Evolutionary conservation across 164 flowering plant species (phyloP), one percentile per base, ranked within the genome.

Genomic region (Berberis vulgaris): DNA sequence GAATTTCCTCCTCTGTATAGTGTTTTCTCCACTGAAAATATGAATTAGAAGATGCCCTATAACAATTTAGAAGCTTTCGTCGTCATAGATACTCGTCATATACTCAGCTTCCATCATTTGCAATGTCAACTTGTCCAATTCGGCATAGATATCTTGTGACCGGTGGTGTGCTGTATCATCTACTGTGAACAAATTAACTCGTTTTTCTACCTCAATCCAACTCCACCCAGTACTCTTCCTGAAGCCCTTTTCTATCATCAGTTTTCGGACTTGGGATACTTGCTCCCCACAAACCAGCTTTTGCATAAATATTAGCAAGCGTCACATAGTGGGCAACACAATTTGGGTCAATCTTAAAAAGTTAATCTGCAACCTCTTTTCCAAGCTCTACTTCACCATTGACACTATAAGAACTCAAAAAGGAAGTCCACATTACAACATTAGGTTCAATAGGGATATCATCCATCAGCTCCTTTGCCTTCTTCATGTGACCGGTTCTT

Each of bases 381-480:
- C 80, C 84, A 53, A 77, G 78, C 56, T 79, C 77, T 54, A 76
- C 64, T 50, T 77, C 82, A 40, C 80, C 77, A 68, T 74, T 59
- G 46, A 69, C 66, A 60, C 67, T 79, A 69, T 84, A 82, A 41
- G 77, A 77, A 67, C 80, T 74, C 71, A 78, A 73, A 53, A 81
- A 74, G 12, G 87, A 78, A 65, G 74, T 70, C 84, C 74, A 77
- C 60, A 80, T 77, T 8, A 78, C 77, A 53, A 64, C 64, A 71
- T 79, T 76, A 26, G 86, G 79, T 26, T 72, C 67, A 7, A 52
- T 73, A 5, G 82, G 84, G 79, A 82, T 84, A 54, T 69, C 71
- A 56, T 71, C 77, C 74, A 84, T 80, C 71, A 80, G 54, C 63
- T 74, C 69, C 68, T 75, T 80, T 40, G 83, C 84, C 63, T 80